These are phyloP conservation scores for Salix arbutifolia DNA, from an alignment of 345 rosid genomes.

Conservation along the genomic window DNA sequence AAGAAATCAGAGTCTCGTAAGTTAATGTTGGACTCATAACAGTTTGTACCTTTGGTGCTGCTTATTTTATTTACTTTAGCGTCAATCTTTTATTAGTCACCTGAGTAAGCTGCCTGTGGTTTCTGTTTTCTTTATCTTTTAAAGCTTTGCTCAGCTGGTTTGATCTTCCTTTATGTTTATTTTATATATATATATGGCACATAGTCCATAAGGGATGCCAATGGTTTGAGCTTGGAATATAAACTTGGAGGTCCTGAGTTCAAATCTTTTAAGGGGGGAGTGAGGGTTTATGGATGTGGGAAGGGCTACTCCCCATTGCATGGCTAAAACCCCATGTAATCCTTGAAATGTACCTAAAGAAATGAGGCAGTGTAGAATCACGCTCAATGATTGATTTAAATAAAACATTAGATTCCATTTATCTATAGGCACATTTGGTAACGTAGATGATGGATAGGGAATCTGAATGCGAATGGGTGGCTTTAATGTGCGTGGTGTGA, in stretches of 20 bases:
- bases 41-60: neutral
- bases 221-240: neutral
- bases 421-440: neutral
- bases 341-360: neutral
- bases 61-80: neutral
- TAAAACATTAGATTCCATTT: neutral
- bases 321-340: neutral
- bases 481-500: neutral
- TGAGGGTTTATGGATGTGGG: neutral
- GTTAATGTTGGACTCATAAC: slow-evolving; percentile 26
- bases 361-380: neutral
- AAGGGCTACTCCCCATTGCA: neutral
- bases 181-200: neutral
- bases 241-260: neutral
- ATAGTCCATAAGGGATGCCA: neutral
- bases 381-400: neutral
- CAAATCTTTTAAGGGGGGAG: neutral
- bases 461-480: neutral
- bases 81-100: neutral
- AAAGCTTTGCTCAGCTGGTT: neutral
- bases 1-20: slow-evolving; percentile 49
- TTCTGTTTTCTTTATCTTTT: neutral
- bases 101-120: neutral
- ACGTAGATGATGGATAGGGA: neutral
- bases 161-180: neutral